Evolutionary conservation across 495 filamentous ascomycete species (phyloP), one percentile per base, ranked within the genome.

Genomic region (Neurospora sp.): DNA sequence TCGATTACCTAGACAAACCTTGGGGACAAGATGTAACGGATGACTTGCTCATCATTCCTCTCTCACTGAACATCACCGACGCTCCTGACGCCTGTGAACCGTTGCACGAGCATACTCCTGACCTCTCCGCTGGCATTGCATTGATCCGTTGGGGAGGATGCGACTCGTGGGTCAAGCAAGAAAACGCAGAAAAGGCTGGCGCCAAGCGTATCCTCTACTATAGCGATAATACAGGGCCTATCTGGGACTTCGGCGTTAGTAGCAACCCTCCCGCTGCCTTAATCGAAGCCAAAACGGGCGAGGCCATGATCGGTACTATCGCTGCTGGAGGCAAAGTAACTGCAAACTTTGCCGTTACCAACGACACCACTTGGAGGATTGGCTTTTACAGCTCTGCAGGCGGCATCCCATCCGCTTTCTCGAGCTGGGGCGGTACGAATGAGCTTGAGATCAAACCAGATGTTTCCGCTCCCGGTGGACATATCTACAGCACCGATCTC

Each of bases 401-500:
- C 27, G 80, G 78, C 1, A 74, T 76, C 8, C 76, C 80, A 12
- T 80, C 80, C 65, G 75, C 72, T 1, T 88, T 81, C 74, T 85
- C 80, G 18, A 82, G 80, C 37, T 87, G 84, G 82, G 87, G 85
- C 0, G 82, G 82, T 35, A 83, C 81, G 0, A 83, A 80, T 68
- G 82, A 85, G 42, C 76, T 83, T 7, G 76, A 80, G 12, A 78
- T 85, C 22, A 84, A 85, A 71, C 82, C 87, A 0, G 82, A 86
- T 59, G 75, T 86, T 59, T 79, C 81, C 31, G 85, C 83, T 3
- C 84, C 84, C 0, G 87, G 86, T 35, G 81, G 81, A 7, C 77
- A 82, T 41, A 88, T 89, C 72, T 76, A 87, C 59, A 83, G 81
- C 39, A 87, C 86, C 3, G 83, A 79, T 31, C 74, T 75, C 12